Evolutionary conservation across 2,329 filamentous ascomycete species (phyloP).

Genomic region (Paracamarosporium sp.): DNA sequence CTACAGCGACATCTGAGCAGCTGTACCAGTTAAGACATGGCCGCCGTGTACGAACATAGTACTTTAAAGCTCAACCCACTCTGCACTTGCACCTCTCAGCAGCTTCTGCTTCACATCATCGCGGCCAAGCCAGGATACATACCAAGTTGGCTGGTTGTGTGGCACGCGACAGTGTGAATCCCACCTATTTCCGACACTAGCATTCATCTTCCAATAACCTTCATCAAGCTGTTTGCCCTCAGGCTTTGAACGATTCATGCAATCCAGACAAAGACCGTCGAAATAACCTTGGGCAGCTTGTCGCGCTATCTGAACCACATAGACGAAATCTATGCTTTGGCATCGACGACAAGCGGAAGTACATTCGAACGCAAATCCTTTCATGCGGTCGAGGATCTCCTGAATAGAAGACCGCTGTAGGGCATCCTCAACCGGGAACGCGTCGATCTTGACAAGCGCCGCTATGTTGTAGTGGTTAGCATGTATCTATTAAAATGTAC

Average conservation of each 20-base stretch:
- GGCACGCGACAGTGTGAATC: conserved; percentile 16
- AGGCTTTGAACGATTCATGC: conserved; percentile 25
- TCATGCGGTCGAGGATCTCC: conserved; percentile 18
- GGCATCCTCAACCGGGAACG: conserved; percentile 25
- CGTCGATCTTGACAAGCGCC: conserved; percentile 18
- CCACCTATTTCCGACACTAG: conserved; percentile 24
- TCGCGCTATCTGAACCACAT: background rate
- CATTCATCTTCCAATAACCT: conserved; percentile 25
- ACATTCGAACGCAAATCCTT: conserved; percentile 17
- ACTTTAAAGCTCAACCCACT: background rate
- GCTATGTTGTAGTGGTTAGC: background rate
- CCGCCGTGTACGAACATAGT: background rate
- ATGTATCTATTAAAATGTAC: background rate
- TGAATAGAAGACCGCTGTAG: conserved; percentile 14
- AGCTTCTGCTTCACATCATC: conserved; percentile 8
- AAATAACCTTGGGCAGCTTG: conserved; percentile 18
- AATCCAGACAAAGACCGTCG: conserved; percentile 37
- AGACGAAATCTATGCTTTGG: conserved; percentile 17
- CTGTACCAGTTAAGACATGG: background rate
- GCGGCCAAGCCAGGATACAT: conserved; percentile 8
- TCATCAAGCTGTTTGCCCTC: conserved; percentile 13
- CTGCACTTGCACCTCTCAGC: background rate
- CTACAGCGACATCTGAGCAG: background rate
- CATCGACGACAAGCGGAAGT: conserved; percentile 16
- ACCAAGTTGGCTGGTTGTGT: conserved; percentile 9